A percentile compares a stretch with the other conserved stretches of the same genome.
phyloP scores from a whole-genome alignment of 805 yeast species.

The Metschnikowia arizonensis region DNA sequence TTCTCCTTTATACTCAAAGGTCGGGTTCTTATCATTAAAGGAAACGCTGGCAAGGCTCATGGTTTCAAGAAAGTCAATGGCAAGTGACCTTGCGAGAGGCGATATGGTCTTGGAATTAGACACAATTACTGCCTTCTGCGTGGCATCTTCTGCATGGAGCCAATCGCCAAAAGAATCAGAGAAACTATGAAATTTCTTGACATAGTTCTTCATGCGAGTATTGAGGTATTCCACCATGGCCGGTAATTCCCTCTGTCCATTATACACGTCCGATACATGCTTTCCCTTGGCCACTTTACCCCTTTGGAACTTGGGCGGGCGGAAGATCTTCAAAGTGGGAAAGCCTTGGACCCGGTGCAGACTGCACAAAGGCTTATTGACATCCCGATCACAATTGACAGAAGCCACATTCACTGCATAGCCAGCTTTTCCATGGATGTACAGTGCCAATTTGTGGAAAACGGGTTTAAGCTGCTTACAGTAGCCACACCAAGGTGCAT shows the following conservation, averaged over 20 bases:
- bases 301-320: conserved; percentile 66
- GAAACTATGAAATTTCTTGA: conserved; percentile 43
- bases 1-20: conserved; percentile 19
- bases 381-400: conserved; percentile 75
- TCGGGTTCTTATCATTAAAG: conserved; percentile 14
- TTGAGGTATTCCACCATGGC: conserved; percentile 52
- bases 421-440: conserved; percentile 45
- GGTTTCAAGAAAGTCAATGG: conserved; percentile 59
- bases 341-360: conserved; percentile 65
- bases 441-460: conserved; percentile 59
- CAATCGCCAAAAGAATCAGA: conserved; percentile 24
- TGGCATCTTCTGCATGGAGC: conserved; percentile 24
- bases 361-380: conserved; percentile 67
- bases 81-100: conserved; percentile 59
- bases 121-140: conserved; percentile 48
- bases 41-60: conserved; percentile 45
- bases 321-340: conserved; percentile 78
- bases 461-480: conserved; percentile 70
- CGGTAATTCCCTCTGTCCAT: conserved; percentile 56
- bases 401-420: conserved; percentile 65
- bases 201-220: conserved; percentile 62
- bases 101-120: conserved; percentile 48
- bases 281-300: conserved; percentile 18
- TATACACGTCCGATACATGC: conserved; percentile 55
- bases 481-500: conserved; percentile 98